A percentile compares a stretch with the other conserved stretches of the same genome.
phyloP scores from a whole-genome alignment of 805 yeast species.

The Hanseniaspora pseudoguilliermondii region DNA sequence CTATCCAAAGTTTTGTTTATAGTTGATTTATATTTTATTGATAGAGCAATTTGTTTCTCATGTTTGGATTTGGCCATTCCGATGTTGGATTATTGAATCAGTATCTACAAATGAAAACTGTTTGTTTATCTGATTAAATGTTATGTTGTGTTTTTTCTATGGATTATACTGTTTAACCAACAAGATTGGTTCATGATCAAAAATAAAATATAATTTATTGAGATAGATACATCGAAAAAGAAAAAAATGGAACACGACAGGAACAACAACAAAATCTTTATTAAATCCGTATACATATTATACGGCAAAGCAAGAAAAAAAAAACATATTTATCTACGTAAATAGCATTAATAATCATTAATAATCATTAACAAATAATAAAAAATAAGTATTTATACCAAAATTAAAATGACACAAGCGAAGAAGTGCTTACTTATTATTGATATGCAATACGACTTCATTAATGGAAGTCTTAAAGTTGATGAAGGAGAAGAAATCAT shows the following conservation, averaged over 20 bases:
- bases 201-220: too few relatives aligned
- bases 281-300: background rate
- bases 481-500: slow-evolving; percentile 48
- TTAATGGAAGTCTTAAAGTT: slow-evolving; percentile 67
- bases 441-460: slow-evolving; percentile 78
- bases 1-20: slow-evolving; percentile 1
- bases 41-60: background rate
- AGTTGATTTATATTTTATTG: background rate
- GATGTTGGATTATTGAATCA: slow-evolving; percentile 31
- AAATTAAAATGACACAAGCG: background rate
- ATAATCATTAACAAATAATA: background rate
- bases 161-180: too few relatives aligned
- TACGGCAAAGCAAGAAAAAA: background rate
- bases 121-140: too few relatives aligned
- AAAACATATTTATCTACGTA: too few relatives aligned
- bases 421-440: slow-evolving; percentile 54
- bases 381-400: background rate
- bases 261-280: background rate
- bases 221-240: background rate
- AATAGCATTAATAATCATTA: too few relatives aligned
- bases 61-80: slow-evolving; percentile 46
- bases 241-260: background rate
- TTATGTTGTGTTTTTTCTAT: too few relatives aligned
- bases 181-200: too few relatives aligned
- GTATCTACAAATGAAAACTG: background rate